Conservation (phyloP, 2,329 filamentous ascomycete species). For the Paecilomyces sp. region DNA sequence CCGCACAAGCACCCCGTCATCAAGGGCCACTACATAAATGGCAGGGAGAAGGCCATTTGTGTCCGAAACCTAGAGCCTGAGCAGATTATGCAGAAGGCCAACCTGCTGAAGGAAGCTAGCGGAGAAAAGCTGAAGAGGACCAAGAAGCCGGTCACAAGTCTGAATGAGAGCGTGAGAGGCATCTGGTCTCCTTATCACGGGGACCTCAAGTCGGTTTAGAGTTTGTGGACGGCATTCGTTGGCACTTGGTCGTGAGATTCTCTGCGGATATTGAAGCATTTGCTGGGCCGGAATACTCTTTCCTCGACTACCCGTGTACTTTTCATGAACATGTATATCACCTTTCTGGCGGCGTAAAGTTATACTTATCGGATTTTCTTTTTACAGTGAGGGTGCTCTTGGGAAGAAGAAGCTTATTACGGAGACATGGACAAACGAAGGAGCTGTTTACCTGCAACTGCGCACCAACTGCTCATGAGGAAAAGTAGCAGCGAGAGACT, state of each 20-base stretch:
- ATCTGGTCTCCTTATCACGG: conserved; percentile 60
- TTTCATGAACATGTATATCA: background rate
- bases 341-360: background rate
- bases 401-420: background rate
- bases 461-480: background rate
- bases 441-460: background rate
- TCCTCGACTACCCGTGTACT: background rate
- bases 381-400: background rate
- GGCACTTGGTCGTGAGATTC: background rate
- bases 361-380: background rate
- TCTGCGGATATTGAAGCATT: conserved; percentile 10
- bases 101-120: conserved; percentile 39
- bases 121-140: conserved; percentile 45
- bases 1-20: conserved; percentile 87
- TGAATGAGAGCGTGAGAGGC: conserved; percentile 58
- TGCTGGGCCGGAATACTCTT: conserved; percentile 3
- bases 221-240: background rate
- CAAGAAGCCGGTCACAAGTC: conserved; percentile 53
- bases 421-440: background rate
- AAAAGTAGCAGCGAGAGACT: background rate
- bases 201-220: conserved; percentile 44
- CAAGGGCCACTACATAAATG: conserved; percentile 88
- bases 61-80: conserved; percentile 77
- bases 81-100: conserved; percentile 74
- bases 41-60: conserved; percentile 75